phyloP scores from a whole-genome alignment of 164 flowering plant genomes.

The Akebia trifoliata region DNA sequence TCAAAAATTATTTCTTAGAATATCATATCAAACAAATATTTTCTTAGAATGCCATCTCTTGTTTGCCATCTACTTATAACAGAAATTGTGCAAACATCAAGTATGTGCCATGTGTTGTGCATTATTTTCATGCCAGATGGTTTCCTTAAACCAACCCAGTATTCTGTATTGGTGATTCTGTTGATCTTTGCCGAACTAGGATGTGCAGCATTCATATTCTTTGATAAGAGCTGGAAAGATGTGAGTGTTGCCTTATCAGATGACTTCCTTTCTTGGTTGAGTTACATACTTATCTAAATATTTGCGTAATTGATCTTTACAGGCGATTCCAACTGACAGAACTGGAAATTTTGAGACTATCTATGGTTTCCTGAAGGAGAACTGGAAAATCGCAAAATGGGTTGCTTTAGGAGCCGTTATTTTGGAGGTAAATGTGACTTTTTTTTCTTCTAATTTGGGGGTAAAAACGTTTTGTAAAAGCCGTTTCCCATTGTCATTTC shows the following conservation, averaged over 20 bases:
- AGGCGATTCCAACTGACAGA: conserved; percentile 74
- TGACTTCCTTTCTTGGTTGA: conserved; percentile 1
- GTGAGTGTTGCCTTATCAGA: conserved; percentile 33
- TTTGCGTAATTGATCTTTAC: conserved; percentile 12
- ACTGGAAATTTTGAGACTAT: conserved; percentile 84
- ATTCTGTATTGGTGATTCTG: conserved; percentile 58
- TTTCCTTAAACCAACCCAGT: conserved; percentile 65
- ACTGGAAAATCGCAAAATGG: conserved; percentile 86
- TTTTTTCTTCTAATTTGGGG: no score
- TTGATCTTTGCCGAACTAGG: conserved; percentile 80
- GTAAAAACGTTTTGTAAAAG: no score
- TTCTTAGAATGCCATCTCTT: not conserved
- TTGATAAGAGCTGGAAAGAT: conserved; percentile 82
- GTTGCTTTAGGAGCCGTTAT: conserved; percentile 83
- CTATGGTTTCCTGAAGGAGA: conserved; percentile 58
- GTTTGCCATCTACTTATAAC: not conserved
- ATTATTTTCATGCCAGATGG: conserved; percentile 7
- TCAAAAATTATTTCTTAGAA: no score
- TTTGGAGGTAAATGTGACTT: conserved; percentile 50
- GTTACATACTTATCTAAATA: conserved; percentile 8
- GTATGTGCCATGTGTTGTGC: no score
- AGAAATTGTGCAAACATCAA: not conserved
- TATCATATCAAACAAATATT: no score
- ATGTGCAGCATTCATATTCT: conserved; percentile 83
- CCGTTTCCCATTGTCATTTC: no score